phyloP scores from a whole-genome alignment of 2,329 filamentous ascomycete species.

The Aspergillus ochraceoroseus region DNA sequence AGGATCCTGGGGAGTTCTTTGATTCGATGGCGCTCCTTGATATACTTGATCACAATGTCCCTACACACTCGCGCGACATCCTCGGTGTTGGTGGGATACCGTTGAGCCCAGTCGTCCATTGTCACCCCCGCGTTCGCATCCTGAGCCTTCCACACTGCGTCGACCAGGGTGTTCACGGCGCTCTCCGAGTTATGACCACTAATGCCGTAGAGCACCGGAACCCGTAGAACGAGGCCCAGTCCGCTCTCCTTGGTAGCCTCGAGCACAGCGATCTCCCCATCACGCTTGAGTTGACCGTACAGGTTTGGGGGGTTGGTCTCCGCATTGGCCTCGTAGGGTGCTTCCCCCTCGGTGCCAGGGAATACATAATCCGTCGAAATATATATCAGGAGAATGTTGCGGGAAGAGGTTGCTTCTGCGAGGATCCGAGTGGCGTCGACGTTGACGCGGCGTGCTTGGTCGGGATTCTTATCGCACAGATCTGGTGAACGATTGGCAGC shows the following conservation, averaged over 20 bases:
- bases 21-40: slow-evolving; percentile 47
- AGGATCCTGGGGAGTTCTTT: slow-evolving; percentile 62
- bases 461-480: slow-evolving; percentile 73
- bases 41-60: slow-evolving; percentile 68
- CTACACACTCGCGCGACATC: slow-evolving; percentile 75
- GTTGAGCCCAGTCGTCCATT: slow-evolving; percentile 81
- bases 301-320: slow-evolving; percentile 68
- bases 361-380: slow-evolving; percentile 73
- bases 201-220: slow-evolving; percentile 81
- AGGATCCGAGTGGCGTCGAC: slow-evolving; percentile 64
- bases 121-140: slow-evolving; percentile 56
- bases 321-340: slow-evolving; percentile 68
- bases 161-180: slow-evolving; percentile 76
- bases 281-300: slow-evolving; percentile 69
- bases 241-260: slow-evolving; percentile 52
- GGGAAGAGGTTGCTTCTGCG: slow-evolving; percentile 59
- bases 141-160: slow-evolving; percentile 69
- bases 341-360: slow-evolving; percentile 71
- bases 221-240: slow-evolving; percentile 65
- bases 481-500: slow-evolving; percentile 86
- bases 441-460: slow-evolving; percentile 68
- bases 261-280: slow-evolving; percentile 67
- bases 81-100: slow-evolving; percentile 84
- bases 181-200: slow-evolving; percentile 68
- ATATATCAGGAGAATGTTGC: slow-evolving; percentile 54